Base-by-base conservation (phyloP, 345 rosid genomes). In the Salix viminalis region DNA sequence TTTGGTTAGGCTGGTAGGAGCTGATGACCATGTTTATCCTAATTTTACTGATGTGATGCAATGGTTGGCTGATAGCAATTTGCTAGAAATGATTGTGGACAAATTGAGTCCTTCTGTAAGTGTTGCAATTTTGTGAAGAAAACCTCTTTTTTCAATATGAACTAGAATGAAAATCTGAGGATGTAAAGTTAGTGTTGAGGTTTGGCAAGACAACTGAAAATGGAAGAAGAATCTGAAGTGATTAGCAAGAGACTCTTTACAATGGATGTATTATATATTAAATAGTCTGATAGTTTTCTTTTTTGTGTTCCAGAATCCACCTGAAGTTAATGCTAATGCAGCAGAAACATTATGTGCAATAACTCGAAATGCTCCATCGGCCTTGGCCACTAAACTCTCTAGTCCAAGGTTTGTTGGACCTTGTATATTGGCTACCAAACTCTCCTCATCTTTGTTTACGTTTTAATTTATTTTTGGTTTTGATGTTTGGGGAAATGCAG, bases 31-130 rank as follows among this genome's bases (percentile, higher is more conserved):
- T 68, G 90, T 94, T 28, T 96, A 92, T 89, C 98, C 97, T 66
- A 96, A 94, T 84, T 91, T 89, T 88, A 84, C 86, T 86, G 98
- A 94, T 83, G 97, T 96, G 84, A 96, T 96, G 97, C 98, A 96
- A 80, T 96, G 99, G 98, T 77, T 96, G 85, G 96, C 97, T 75
- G 96, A 90, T 73, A 89, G 91, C 88, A 86, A 90, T 85, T 81
- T 92, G 87, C 87, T 96, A 46, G 98, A 94, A 84, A 94, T 96
- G 97, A 92, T 96, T 64, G 97, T 92, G 72, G 97, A 96, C 85
- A 94, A 96, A 86, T 85, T 96, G 82, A 88, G 80, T 83, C 96
- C 97, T 77, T 86, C 88, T 75, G 99, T 96, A 87, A 87, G 98
- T 86, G 74, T 69, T 48, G 62, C 70, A 19, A 26, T 30, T 58